phyloP scores from a whole-genome alignment of 257 asterid genomes.

The Scutellaria barbata region DNA sequence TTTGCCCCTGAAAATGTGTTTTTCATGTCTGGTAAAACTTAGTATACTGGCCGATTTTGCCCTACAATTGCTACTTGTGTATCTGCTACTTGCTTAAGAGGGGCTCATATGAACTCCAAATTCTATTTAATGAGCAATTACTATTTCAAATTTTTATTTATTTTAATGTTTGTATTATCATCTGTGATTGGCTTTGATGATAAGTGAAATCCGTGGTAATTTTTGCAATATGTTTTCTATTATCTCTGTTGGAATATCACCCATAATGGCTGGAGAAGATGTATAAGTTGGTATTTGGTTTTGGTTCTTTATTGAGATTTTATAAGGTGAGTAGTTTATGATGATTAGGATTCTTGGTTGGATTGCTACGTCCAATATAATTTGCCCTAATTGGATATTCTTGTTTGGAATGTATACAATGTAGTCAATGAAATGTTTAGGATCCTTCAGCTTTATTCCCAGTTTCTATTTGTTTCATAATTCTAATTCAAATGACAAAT shows the following conservation, averaged over 20 bases:
- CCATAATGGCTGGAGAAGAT: too few relatives aligned
- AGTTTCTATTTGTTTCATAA: constrained; percentile 1
- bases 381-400: constrained; percentile 38
- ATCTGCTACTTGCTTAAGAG: background rate
- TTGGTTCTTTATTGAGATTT: too few relatives aligned
- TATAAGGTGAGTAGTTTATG: too few relatives aligned
- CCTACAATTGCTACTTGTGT: background rate
- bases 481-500: too few relatives aligned
- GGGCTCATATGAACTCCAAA: background rate
- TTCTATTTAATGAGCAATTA: background rate
- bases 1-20: background rate
- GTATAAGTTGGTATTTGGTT: too few relatives aligned
- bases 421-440: constrained; percentile 23
- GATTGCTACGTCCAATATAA: constrained; percentile 39
- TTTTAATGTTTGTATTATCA: background rate
- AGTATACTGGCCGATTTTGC: constrained; percentile 33
- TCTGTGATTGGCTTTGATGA: background rate
- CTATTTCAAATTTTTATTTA: background rate
- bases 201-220: too few relatives aligned
- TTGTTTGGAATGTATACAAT: constrained; percentile 39
- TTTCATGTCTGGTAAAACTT: background rate
- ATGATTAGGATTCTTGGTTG: too few relatives aligned
- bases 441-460: background rate
- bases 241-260: too few relatives aligned
- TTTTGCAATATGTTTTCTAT: too few relatives aligned